A percentile compares a stretch with the other conserved stretches of the same genome.
phyloP scores from a whole-genome alignment of 495 filamentous ascomycete species.

The Penicillium paradoxum region DNA sequence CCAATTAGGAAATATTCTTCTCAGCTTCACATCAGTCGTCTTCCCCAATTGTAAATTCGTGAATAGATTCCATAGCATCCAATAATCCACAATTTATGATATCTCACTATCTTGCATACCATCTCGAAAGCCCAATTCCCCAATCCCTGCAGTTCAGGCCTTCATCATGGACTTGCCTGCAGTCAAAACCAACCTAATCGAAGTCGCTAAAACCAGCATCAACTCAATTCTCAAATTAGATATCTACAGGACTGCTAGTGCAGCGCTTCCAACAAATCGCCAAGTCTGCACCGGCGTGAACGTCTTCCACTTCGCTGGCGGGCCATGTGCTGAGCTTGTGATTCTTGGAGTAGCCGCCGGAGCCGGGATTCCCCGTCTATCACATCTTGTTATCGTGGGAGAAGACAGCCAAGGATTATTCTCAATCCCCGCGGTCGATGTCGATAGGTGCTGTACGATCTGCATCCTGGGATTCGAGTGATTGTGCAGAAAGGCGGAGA shows the following conservation, averaged over 20 bases:
- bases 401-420: constrained; percentile 18
- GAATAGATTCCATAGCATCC: too few species aligned
- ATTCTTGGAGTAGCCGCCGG: constrained; percentile 25
- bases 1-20: too few species aligned
- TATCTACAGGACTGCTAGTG: neutral
- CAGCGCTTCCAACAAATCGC: constrained; percentile 2
- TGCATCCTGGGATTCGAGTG: constrained; percentile 22
- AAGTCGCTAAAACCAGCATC: neutral
- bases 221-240: neutral
- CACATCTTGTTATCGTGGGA: constrained; percentile 22
- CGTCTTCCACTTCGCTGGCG: constrained; percentile 29
- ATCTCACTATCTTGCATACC: too few species aligned
- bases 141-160: neutral
- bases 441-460: constrained; percentile 26
- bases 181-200: neutral
- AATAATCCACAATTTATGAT: too few species aligned
- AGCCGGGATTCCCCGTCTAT: constrained; percentile 13
- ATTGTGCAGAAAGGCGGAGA: constrained; percentile 23
- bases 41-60: too few species aligned
- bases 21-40: too few species aligned
- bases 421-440: constrained; percentile 30
- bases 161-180: neutral
- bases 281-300: constrained; percentile 27
- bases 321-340: constrained; percentile 28
- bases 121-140: neutral